Evolutionary conservation across 1,284 basidiomycete genomes (phyloP).

Genomic region (Fomes fomentarius): DNA sequence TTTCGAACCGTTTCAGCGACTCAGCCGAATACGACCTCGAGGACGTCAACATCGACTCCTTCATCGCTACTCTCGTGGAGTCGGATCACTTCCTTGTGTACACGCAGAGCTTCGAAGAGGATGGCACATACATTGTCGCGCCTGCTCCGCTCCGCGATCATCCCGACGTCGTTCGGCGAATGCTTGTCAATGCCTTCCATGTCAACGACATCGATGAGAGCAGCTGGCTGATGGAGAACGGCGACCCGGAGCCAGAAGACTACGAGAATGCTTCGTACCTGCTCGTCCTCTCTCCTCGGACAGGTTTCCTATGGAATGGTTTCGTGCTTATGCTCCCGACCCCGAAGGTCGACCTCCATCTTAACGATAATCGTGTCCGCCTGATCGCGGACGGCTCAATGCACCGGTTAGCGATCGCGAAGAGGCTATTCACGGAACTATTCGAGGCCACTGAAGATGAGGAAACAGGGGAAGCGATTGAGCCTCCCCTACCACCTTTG

Average conservation of each 20-base stretch:
- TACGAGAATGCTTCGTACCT: constrained; percentile 73
- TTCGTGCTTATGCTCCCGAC: constrained; percentile 78
- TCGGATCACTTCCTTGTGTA: constrained; percentile 96
- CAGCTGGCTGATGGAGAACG: constrained; percentile 53
- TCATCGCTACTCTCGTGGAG: constrained; percentile 82
- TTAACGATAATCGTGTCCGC: constrained; percentile 83
- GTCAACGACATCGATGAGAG: constrained; percentile 67
- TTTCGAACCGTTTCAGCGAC: constrained; percentile 91
- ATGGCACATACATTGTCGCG: constrained; percentile 94
- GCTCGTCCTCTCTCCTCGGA: constrained; percentile 85
- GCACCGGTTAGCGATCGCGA: constrained; percentile 75
- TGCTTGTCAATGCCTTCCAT: constrained; percentile 87
- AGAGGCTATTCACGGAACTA: constrained; percentile 75
- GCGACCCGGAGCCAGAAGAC: constrained; percentile 52
- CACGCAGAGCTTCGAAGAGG: constrained; percentile 86
- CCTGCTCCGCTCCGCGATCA: constrained; percentile 82
- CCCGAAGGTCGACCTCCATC: constrained; percentile 74
- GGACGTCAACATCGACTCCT: constrained; percentile 75
- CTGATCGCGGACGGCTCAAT: constrained; percentile 89
- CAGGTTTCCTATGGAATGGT: constrained; percentile 94
- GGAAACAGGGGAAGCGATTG: constrained; percentile 46
- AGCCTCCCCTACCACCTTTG: constrained; percentile 47
- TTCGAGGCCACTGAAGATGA: constrained; percentile 67
- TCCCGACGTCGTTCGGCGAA: constrained; percentile 80
- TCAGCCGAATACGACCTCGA: constrained; percentile 94